These are phyloP conservation scores for Withania somnifera DNA, from an alignment of 305 asterid species.

Conservation along the genomic window DNA sequence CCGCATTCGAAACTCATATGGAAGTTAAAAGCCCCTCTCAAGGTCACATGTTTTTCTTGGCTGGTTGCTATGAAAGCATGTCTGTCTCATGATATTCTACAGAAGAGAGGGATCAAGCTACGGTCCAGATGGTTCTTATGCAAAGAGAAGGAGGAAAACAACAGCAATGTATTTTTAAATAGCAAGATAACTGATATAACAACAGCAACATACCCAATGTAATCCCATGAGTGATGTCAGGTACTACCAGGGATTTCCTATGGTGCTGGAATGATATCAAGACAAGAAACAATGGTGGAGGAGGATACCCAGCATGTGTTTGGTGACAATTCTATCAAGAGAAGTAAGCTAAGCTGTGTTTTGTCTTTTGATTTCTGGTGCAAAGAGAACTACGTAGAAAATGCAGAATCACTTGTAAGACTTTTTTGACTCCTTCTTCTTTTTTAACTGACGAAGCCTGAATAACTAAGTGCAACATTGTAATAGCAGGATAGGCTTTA, in stretches of 20 bases:
- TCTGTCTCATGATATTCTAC: too few relatives aligned
- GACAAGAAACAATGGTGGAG: neutral
- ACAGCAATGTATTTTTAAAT: neutral
- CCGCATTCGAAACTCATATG: too few relatives aligned
- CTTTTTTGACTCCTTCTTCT: neutral
- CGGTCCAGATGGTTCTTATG: neutral
- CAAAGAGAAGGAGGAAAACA: neutral
- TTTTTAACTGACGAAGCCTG: neutral
- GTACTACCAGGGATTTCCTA: neutral
- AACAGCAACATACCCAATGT: too few relatives aligned
- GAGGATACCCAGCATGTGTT: neutral
- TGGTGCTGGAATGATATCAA: neutral
- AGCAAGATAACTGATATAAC: neutral
- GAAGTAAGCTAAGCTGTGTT: neutral
- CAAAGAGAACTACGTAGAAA: neutral
- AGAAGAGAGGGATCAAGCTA: neutral
- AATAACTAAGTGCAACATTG: too few relatives aligned
- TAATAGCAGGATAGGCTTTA: neutral
- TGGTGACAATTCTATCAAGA: neutral
- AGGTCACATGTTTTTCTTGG: too few relatives aligned
- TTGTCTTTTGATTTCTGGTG: neutral
- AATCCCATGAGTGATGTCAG: neutral
- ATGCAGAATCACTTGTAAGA: neutral
- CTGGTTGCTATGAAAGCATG: too few relatives aligned
- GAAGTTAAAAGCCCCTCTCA: too few relatives aligned